Evolutionary conservation across 306 rosid genomes (phyloP), one percentile per base, ranked within the genome.

Genomic region (Cicer chorassanicum): DNA sequence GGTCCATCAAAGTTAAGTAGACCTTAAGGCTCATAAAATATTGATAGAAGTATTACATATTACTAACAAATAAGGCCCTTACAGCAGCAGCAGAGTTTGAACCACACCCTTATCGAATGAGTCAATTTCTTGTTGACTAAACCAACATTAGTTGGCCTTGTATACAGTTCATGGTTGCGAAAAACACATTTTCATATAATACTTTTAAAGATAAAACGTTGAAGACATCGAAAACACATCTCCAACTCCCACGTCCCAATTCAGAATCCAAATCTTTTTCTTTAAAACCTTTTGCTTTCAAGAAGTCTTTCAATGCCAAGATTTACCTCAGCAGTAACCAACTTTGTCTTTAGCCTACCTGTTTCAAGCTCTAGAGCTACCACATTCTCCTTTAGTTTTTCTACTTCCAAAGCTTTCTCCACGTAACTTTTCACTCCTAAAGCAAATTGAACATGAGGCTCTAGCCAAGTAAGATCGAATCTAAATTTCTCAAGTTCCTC

Each of bases 371-470:
- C 82, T 10, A 73, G 42, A 48, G n/a, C 19, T 19, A 2, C 73
- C 1, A 67, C 41, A 12, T 59, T 19, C 18, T 16, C 63, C 48
- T 49, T 66, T 5, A 60, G 36, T 8, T 68, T 73, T 10, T 36
- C 65, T 6, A 60, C 42, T 0, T 53, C 15, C 19, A 61, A 7
- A 4, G 5, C 82, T 36, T 56, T 82, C 60, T 82, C 73, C n/a
- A 78, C 66, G 66, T 59, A 66, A 43, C 13, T 67, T 68, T 57
- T 54, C 57, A 66, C 15, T 8, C 73, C 62, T n/a, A 82, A 73
- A 41, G 70, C 82, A 5, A 42, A 82, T 61, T 82, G 48, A 73
- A 82, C 82, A 36, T 73, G 74, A 0, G 82, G 80, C 80, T 78
- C 77, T 21, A 82, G 3, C 82, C 85, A 82, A 2, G 18, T 54